phyloP scores from a whole-genome alignment of 1,139 yeast species.

The Wickerhamomyces sp. region DNA sequence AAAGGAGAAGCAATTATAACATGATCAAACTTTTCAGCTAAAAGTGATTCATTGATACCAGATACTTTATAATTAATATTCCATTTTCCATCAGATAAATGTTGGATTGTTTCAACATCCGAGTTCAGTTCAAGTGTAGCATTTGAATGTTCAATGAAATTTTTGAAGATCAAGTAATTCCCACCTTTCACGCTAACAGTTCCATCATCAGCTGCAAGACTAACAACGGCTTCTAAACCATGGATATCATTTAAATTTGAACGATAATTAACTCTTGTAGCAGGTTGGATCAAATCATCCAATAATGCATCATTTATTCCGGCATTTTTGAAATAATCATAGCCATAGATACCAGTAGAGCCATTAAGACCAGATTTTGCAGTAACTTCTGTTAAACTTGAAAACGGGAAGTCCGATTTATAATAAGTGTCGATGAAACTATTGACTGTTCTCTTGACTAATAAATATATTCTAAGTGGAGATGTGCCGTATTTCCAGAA shows the following conservation, averaged over 20 bases:
- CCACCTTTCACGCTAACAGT: slow-evolving; percentile 36
- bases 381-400: slow-evolving; percentile 11
- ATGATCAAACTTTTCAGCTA: slow-evolving; percentile 32
- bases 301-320: slow-evolving; percentile 25
- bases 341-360: slow-evolving; percentile 23
- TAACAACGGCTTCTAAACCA: slow-evolving; percentile 35
- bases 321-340: slow-evolving; percentile 20
- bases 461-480: slow-evolving; percentile 19
- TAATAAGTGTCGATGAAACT: slow-evolving; percentile 21
- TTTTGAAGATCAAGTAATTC: slow-evolving; percentile 36
- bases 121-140: slow-evolving; percentile 29
- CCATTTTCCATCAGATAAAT: slow-evolving; percentile 8
- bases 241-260: slow-evolving; percentile 34
- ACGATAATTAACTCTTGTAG: slow-evolving; percentile 39
- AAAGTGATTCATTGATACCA: too few relatives aligned
- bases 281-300: slow-evolving; percentile 32
- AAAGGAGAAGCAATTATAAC: slow-evolving; percentile 41
- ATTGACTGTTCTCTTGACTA: slow-evolving; percentile 13
- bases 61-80: slow-evolving; percentile 2
- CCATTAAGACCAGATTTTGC: slow-evolving; percentile 22
- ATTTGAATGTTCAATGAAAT: slow-evolving; percentile 29
- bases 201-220: slow-evolving; percentile 32
- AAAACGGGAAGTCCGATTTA: slow-evolving; percentile 23
- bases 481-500: slow-evolving; percentile 28
- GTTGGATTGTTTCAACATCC: slow-evolving; percentile 23